Evolutionary conservation across 192 early-diverging fungal genomes (phyloP).

Genomic region (Coemansia sp.): DNA sequence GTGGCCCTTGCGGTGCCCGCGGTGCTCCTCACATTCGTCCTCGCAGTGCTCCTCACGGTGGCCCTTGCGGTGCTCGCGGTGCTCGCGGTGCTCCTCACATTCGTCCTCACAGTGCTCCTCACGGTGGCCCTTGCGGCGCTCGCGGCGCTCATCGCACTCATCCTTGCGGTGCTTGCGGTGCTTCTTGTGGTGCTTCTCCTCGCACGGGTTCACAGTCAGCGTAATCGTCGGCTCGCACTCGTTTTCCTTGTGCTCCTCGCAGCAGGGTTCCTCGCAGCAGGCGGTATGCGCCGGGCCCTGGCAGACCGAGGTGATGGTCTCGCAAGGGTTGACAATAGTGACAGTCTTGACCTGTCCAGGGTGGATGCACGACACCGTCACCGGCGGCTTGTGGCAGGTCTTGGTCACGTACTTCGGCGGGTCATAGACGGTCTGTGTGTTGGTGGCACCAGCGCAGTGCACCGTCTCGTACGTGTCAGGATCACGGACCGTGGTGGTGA

Average conservation of each 20-base stretch:
- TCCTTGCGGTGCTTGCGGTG: constrained; percentile 10
- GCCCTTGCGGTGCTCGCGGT: constrained; percentile 10
- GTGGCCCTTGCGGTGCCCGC: constrained; percentile 22
- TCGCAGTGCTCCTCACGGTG: not conserved
- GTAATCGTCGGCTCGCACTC: constrained; percentile 44
- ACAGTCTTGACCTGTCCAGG: constrained; percentile 43
- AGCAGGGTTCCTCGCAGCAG: not conserved
- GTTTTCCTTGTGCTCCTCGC: no score
- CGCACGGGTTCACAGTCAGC: constrained; percentile 46
- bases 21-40: constrained; percentile 15
- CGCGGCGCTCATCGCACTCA: constrained; percentile 15
- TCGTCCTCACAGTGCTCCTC: constrained; percentile 3
- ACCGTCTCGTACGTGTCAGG: constrained; percentile 31
- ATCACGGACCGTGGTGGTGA: constrained; percentile 28
- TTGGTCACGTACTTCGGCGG: constrained; percentile 28
- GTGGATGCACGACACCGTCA: constrained; percentile 44
- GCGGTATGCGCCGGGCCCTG: constrained; percentile 29
- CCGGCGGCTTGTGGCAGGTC: constrained; percentile 46
- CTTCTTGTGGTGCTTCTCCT: constrained; percentile 23
- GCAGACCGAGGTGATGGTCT: constrained; percentile 28
- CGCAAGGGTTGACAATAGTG: constrained; percentile 47
- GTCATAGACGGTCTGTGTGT: constrained; percentile 30
- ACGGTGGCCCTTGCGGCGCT: constrained; percentile 27
- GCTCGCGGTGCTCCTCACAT: constrained; percentile 18
- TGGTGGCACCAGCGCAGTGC: constrained; percentile 27